Percentiles rank a stretch among this genome's conserved stretches.
Evolutionary conservation across 140 eudicot genomes (phyloP).

Genomic region (Ambrosia hybrid): DNA sequence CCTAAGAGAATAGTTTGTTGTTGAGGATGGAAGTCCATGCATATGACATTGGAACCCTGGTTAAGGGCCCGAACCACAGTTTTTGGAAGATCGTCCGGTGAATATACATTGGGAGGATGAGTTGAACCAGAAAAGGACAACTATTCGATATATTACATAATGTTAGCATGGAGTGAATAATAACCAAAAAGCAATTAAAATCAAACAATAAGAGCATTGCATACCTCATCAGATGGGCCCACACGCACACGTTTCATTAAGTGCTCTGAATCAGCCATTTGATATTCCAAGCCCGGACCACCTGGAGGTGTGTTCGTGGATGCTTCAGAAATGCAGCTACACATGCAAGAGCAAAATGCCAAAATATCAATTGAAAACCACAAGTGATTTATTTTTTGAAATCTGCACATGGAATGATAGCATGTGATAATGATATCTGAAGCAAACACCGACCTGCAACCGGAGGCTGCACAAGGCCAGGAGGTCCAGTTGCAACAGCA

Average conservation of each 20-base stretch:
- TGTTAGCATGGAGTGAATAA: conserved; percentile 13
- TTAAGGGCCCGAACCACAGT: conserved; percentile 59
- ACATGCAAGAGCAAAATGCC: conserved; percentile 3
- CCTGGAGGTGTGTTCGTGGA: conserved; percentile 1
- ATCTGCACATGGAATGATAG: neutral
- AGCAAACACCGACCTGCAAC: conserved; percentile 45
- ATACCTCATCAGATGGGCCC: conserved; percentile 83
- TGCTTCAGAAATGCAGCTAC: conserved; percentile 2
- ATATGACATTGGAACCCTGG: conserved; percentile 84
- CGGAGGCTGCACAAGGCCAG: conserved; percentile 74
- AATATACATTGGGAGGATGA: conserved; percentile 55
- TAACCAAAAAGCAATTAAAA: neutral
- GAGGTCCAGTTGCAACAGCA: conserved; percentile 56
- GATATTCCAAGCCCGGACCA: conserved; percentile 65
- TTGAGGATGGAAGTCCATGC: conserved; percentile 91
- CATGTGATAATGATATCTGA: neutral
- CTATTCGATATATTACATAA: conserved; percentile 28
- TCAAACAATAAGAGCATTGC: conserved; percentile 22
- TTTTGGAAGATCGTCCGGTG: conserved; percentile 86
- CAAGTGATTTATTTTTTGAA: neutral
- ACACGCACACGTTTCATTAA: conserved; percentile 71
- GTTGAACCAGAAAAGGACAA: conserved; percentile 72
- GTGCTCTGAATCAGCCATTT: conserved; percentile 76
- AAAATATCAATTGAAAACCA: conserved; percentile 6
- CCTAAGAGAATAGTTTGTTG: conserved; percentile 84